Evolutionary conservation across 176 grass and related monocot species (phyloP), one percentile per base, ranked within the genome.

Genomic region (Carex pumila): DNA sequence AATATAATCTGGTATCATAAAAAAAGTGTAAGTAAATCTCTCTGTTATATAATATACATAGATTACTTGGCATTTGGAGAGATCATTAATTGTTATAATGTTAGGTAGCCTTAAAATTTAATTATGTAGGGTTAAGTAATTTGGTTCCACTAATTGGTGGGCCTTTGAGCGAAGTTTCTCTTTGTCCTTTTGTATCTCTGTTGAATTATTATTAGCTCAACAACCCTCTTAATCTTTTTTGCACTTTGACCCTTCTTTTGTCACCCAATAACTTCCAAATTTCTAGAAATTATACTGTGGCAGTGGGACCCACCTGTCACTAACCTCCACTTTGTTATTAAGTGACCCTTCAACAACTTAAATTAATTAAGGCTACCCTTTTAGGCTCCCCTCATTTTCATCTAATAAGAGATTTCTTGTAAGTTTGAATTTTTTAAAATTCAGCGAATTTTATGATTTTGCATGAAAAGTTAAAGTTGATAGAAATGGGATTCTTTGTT

Each of bases 261-360:
- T 71, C 70, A 41, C 21, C 12, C 70, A 85, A 85, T 80, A 57
- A 81, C 59, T 50, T 81, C 12, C 79, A 63, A 63, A 68, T 32
- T 50, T 81, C 10, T 52, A 66, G 4, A 53, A 43, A 65, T 45
- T 32, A n/a, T 80, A 75, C 17, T 53, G 80, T 17, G 80, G 61
- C 1, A 45, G 61, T 25, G 80, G 61, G 9, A 45, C 66, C 83
- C 58, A 79, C 84, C 41, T 80, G 15, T 80, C 84, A 80, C 50
- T 58, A 68, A 80, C 74, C 77, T 69, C 84, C 84, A 54, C 36
- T 85, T 85, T 85, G 84, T 77, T 36, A 65, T 64, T 62, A 15
- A 86, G 14, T 68, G 77, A 81, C 85, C 43, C 50, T 34, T 30
- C 59, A 86, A 45, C 85, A 86, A 81, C 55, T 56, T 49, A 18